These are phyloP conservation scores for Berkeleyomyces basicola DNA, from an alignment of 2,329 filamentous ascomycete species.

Conservation along the genomic window DNA sequence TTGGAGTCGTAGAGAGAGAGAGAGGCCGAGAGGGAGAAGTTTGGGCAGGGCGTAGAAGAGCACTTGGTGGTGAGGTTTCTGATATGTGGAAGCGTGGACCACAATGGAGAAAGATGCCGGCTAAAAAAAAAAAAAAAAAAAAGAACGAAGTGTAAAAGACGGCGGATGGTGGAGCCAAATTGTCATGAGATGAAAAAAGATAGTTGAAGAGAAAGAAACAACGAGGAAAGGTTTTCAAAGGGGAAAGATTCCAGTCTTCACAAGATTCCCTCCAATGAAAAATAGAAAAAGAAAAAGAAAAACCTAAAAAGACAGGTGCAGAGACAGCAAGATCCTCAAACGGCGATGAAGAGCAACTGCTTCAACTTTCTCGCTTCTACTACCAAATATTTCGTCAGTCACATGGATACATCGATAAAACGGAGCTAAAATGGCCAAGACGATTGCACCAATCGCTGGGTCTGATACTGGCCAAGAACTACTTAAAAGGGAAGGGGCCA, in stretches of 20 bases:
- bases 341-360: slow-evolving; percentile 3
- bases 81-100: too few species aligned
- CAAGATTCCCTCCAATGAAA: background rate
- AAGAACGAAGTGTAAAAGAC: background rate
- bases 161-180: background rate
- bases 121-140: background rate
- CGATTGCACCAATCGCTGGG: background rate
- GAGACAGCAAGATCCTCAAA: slow-evolving; percentile 4
- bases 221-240: background rate
- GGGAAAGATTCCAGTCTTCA: background rate
- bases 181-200: background rate
- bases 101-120: background rate
- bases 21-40: background rate
- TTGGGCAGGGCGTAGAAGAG: background rate
- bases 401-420: slow-evolving; percentile 3
- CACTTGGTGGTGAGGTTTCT: background rate
- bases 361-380: background rate
- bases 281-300: background rate
- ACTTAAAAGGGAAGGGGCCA: slow-evolving; percentile 2
- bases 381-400: background rate
- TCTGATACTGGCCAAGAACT: background rate
- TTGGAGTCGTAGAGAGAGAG: background rate
- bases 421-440: slow-evolving; percentile 4
- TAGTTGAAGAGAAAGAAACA: background rate
- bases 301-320: slow-evolving; percentile 2